phyloP scores from a whole-genome alignment of 1,284 basidiomycete genomes.

The Sporisorium scitamineum region DNA sequence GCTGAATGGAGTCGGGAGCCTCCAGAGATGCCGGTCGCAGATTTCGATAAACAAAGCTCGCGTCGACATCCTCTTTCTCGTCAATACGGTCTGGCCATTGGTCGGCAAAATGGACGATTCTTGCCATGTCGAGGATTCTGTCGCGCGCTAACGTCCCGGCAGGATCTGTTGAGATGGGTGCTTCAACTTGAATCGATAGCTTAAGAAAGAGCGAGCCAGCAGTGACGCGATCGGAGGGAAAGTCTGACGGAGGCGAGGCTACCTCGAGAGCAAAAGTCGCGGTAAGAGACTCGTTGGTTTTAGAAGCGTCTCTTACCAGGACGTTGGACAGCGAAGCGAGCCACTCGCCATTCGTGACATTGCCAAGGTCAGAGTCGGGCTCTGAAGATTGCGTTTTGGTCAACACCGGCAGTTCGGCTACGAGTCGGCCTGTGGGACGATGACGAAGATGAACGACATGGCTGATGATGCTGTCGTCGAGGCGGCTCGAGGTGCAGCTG shows the following conservation, averaged over 20 bases:
- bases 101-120: constrained; percentile 39
- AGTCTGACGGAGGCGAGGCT: constrained; percentile 9
- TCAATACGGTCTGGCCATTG: constrained; percentile 6
- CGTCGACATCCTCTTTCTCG: constrained; percentile 14
- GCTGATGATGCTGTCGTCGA: constrained; percentile 22
- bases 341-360: constrained; percentile 45
- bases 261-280: constrained; percentile 9
- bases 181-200: constrained; percentile 19
- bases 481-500: background rate
- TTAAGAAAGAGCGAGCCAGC: constrained; percentile 39
- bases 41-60: constrained; percentile 52
- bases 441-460: constrained; percentile 8
- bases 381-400: background rate
- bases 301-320: background rate
- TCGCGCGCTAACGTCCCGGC: constrained; percentile 6
- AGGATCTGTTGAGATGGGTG: constrained; percentile 1
- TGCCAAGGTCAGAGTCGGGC: background rate
- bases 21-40: constrained; percentile 34
- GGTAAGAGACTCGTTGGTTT: background rate
- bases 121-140: constrained; percentile 38
- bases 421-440: background rate
- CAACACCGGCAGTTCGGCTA: constrained; percentile 28
- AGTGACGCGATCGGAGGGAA: constrained; percentile 16
- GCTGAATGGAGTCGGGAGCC: constrained; percentile 42
- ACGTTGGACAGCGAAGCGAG: constrained; percentile 15